phyloP scores from a whole-genome alignment of 2,329 filamentous ascomycete species.

The Fusarium pilosicola region DNA sequence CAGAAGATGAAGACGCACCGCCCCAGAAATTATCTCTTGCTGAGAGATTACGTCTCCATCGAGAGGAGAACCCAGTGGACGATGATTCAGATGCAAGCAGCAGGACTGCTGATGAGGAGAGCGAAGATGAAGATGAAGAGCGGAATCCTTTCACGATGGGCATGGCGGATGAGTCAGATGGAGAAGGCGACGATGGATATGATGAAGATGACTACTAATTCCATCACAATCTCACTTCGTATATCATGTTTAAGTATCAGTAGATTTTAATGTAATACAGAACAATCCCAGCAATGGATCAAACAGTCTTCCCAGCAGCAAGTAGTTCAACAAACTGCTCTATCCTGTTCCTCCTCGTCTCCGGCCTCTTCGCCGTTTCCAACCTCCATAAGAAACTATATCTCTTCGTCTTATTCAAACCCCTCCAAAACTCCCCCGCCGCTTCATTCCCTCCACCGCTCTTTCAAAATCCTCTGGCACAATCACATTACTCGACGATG shows the following conservation, averaged over 20 bases:
- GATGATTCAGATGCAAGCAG: slow-evolving; percentile 21
- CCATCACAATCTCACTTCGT: background rate
- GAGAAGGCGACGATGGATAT: slow-evolving; percentile 36
- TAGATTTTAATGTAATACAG: slow-evolving; percentile 13
- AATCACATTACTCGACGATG: slow-evolving; percentile 56
- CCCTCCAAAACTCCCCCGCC: slow-evolving; percentile 52
- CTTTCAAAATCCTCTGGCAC: slow-evolving; percentile 61
- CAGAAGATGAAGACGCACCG: slow-evolving; percentile 24
- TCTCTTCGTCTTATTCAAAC: slow-evolving; percentile 56
- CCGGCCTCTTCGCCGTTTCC: slow-evolving; percentile 52
- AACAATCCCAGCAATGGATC: slow-evolving; percentile 38
- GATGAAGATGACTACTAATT: slow-evolving; percentile 30
- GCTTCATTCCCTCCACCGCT: slow-evolving; percentile 54
- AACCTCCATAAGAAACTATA: slow-evolving; percentile 59
- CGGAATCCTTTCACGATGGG: slow-evolving; percentile 45
- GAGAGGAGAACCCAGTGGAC: slow-evolving; percentile 32
- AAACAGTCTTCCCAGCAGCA: slow-evolving; percentile 39
- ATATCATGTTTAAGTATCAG: background rate
- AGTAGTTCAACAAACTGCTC: slow-evolving; percentile 54
- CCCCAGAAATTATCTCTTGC: slow-evolving; percentile 25
- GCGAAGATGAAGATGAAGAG: slow-evolving; percentile 35
- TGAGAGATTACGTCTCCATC: slow-evolving; percentile 30
- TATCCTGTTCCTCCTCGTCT: slow-evolving; percentile 52
- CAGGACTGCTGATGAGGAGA: slow-evolving; percentile 32
- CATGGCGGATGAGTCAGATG: slow-evolving; percentile 50